These are phyloP conservation scores for Angomonas ambiguus DNA, from an alignment of 208 protist genomes.

Conservation along the genomic window DNA sequence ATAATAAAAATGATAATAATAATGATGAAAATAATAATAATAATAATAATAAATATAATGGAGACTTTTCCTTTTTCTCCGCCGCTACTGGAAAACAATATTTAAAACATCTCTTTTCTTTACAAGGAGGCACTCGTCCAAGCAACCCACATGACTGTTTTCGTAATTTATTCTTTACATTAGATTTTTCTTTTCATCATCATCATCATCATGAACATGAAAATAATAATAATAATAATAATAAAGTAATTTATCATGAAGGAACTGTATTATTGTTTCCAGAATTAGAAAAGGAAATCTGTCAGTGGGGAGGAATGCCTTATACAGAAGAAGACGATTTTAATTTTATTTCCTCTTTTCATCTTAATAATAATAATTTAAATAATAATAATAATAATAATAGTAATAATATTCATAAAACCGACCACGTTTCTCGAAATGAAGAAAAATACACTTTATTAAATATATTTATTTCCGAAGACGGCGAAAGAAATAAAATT, in stretches of 20 bases:
- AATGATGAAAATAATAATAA: not conserved
- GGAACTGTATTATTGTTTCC: not conserved
- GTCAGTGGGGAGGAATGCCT: no score
- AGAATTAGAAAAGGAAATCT: not conserved
- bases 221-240: slow-evolving; percentile 4
- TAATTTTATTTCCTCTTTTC: no score
- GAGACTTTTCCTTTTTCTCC: not conserved
- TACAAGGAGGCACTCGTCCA: not conserved
- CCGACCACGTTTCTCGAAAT: no score
- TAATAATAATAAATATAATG: slow-evolving; percentile 1
- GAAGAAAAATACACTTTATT: no score
- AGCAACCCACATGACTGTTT: not conserved
- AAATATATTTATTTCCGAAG: no score
- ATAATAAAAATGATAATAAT: slow-evolving; percentile 4
- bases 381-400: no score
- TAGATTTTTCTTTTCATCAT: not conserved
- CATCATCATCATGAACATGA: not conserved
- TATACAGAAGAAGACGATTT: no score
- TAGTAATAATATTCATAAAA: not conserved
- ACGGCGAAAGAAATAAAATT: slow-evolving; percentile 5
- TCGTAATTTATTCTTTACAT: not conserved
- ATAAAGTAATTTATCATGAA: no score
- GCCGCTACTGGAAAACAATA: no score
- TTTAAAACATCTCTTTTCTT: not conserved
- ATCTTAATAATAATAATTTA: no score